These are phyloP conservation scores for Suhomyces wounanorum DNA, from an alignment of 1,139 yeast genomes.

Conservation along the genomic window DNA sequence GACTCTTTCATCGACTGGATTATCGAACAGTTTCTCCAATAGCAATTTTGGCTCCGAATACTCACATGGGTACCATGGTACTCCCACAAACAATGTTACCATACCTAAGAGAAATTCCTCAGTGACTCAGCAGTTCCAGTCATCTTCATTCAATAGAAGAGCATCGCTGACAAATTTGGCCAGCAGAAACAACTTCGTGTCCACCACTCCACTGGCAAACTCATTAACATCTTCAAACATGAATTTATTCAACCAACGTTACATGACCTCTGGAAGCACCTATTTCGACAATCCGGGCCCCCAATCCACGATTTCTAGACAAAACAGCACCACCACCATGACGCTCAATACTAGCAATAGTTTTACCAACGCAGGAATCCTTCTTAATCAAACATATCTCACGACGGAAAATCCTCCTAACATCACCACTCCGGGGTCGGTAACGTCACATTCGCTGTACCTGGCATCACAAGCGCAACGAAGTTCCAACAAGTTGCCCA, in stretches of 20 bases:
- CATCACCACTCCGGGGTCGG: conserved; percentile 28
- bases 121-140: conserved; percentile 20
- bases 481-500: conserved; percentile 5
- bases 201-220: conserved; percentile 12
- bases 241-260: conserved; percentile 30
- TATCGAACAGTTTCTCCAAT: conserved; percentile 8
- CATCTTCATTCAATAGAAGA: conserved; percentile 24
- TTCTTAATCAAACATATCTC: conserved; percentile 1
- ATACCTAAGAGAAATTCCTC: conserved; percentile 11
- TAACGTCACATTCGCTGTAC: conserved; percentile 21
- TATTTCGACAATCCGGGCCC: conserved; percentile 29
- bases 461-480: conserved; percentile 13
- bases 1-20: conserved; percentile 14
- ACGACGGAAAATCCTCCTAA: conserved; percentile 11
- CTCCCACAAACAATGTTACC: conserved; percentile 5
- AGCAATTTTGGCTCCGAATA: conserved; percentile 2
- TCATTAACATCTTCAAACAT: conserved; percentile 34
- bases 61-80: conserved; percentile 4
- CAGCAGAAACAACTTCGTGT: conserved; percentile 4
- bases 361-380: conserved; percentile 1
- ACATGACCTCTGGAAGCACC: conserved; percentile 20
- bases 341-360: conserved; percentile 6
- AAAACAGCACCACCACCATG: conserved; percentile 18
- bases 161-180: conserved; percentile 21
- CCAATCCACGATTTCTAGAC: conserved; percentile 14